Evolutionary conservation across 1,284 basidiomycete species (phyloP).

Genomic region (Sanghuangporus sanghuang): DNA sequence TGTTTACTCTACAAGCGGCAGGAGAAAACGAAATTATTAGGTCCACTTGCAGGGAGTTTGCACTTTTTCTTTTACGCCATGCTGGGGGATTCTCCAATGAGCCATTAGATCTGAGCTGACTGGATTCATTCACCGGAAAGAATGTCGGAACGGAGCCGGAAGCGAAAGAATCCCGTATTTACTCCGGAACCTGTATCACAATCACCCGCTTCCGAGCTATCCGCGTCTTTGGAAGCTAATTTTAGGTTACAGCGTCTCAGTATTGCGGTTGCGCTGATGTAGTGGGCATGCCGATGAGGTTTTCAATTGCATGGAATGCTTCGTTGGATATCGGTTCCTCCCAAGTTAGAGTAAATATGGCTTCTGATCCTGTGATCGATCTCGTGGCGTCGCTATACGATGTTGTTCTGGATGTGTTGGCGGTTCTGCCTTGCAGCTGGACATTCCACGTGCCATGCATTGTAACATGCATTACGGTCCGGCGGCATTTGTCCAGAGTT

Average conservation of each 20-base stretch:
- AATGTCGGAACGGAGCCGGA: background rate
- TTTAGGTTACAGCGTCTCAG: background rate
- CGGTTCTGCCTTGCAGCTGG: background rate
- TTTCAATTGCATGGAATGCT: background rate
- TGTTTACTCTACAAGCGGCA: no score
- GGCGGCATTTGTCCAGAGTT: background rate
- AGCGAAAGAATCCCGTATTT: slow-evolving; percentile 1
- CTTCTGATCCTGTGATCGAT: background rate
- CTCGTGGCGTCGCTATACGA: background rate
- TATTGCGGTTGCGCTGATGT: background rate
- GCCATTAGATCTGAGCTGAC: background rate
- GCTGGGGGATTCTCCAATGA: background rate
- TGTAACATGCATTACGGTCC: background rate
- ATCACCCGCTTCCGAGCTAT: background rate
- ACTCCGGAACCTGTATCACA: background rate
- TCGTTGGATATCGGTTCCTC: background rate
- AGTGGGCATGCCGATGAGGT: background rate
- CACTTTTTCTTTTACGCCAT: background rate
- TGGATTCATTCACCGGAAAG: background rate
- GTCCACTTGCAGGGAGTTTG: background rate
- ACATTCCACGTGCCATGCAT: background rate
- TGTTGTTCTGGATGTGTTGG: background rate
- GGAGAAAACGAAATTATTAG: no score
- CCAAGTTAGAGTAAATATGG: background rate
- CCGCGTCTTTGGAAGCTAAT: background rate